Percentiles rank a stretch among this genome's conserved stretches.
These are phyloP conservation scores for Boletus rubescentipes DNA, from an alignment of 768 basidiomycete genomes.

Conservation along the genomic window DNA sequence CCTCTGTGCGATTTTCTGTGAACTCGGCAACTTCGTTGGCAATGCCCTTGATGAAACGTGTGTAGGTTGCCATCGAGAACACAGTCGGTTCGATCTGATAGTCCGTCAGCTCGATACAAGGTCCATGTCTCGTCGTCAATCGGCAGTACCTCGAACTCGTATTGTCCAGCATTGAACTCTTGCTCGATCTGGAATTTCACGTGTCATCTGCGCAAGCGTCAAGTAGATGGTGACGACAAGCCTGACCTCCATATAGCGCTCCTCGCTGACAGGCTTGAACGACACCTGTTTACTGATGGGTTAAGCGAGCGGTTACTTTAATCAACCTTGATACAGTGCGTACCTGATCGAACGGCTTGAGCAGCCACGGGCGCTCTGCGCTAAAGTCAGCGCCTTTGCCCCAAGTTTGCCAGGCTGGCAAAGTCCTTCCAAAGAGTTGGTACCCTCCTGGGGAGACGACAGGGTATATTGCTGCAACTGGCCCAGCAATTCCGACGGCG, in stretches of 20 bases:
- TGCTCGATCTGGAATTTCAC: constrained; percentile 41
- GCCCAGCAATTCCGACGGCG: constrained; percentile 68
- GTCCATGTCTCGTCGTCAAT: not conserved
- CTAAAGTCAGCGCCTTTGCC: constrained; percentile 48
- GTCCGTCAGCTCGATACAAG: constrained; percentile 6
- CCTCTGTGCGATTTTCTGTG: constrained; percentile 38
- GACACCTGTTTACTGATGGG: constrained; percentile 37
- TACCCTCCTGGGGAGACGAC: constrained; percentile 67
- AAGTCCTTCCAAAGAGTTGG: constrained; percentile 59
- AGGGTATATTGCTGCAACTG: constrained; percentile 64
- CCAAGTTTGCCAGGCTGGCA: constrained; percentile 68
- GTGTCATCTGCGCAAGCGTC: not conserved
- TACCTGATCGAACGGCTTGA: constrained; percentile 64
- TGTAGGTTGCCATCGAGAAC: constrained; percentile 56
- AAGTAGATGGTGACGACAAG: not conserved
- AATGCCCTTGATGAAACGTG: constrained; percentile 40
- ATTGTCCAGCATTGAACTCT: constrained; percentile 52
- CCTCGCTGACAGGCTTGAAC: constrained; percentile 49
- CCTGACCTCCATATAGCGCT: constrained; percentile 47
- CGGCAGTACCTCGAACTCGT: constrained; percentile 45
- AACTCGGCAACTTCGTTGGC: constrained; percentile 43
- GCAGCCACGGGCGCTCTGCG: constrained; percentile 54
- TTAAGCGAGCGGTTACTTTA: not conserved
- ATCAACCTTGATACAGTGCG: not conserved
- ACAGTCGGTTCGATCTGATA: constrained; percentile 46